These are phyloP conservation scores for Leucocoprinus sp. DNA, from an alignment of 768 basidiomycete species.

Conservation along the genomic window DNA sequence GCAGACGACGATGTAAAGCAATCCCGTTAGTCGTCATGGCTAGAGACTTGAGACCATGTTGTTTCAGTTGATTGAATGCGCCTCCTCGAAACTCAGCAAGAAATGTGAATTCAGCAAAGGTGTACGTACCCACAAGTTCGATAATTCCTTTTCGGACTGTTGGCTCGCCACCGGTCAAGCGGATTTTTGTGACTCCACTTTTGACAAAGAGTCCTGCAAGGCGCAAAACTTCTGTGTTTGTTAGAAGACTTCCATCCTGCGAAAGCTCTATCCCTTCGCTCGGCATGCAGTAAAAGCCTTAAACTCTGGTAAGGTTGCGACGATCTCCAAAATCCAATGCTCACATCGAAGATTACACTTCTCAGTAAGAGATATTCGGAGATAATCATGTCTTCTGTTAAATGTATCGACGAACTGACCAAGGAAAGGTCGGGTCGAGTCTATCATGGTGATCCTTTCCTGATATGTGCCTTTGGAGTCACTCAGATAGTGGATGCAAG, in stretches of 20 bases:
- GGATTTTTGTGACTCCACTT: slow-evolving; percentile 80
- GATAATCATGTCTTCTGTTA: slow-evolving; percentile 67
- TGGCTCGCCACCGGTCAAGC: slow-evolving; percentile 85
- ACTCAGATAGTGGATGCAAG: too few species aligned
- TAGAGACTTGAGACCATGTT: slow-evolving; percentile 59
- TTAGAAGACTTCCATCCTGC: slow-evolving; percentile 58
- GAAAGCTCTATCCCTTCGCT: slow-evolving; percentile 70
- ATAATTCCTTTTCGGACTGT: slow-evolving; percentile 70
- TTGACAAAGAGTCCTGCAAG: slow-evolving; percentile 71
- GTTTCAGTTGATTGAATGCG: slow-evolving; percentile 51
- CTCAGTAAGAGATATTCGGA: slow-evolving; percentile 85
- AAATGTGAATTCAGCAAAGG: slow-evolving; percentile 5
- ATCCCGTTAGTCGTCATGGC: slow-evolving; percentile 86
- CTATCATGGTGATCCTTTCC: slow-evolving; percentile 51
- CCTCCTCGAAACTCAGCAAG: slow-evolving; percentile 27
- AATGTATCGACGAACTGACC: slow-evolving; percentile 59
- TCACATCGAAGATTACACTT: slow-evolving; percentile 81
- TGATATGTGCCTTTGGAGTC: slow-evolving; percentile 16
- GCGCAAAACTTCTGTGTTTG: slow-evolving; percentile 68
- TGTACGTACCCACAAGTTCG: slow-evolving; percentile 52
- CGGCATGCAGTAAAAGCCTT: slow-evolving; percentile 93
- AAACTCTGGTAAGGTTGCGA: background rate
- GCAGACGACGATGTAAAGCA: slow-evolving; percentile 64
- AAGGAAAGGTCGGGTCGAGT: slow-evolving; percentile 38
- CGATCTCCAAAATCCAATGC: slow-evolving; percentile 10